Evolutionary conservation across 345 rosid genomes (phyloP).

Genomic region (Draba incana): DNA sequence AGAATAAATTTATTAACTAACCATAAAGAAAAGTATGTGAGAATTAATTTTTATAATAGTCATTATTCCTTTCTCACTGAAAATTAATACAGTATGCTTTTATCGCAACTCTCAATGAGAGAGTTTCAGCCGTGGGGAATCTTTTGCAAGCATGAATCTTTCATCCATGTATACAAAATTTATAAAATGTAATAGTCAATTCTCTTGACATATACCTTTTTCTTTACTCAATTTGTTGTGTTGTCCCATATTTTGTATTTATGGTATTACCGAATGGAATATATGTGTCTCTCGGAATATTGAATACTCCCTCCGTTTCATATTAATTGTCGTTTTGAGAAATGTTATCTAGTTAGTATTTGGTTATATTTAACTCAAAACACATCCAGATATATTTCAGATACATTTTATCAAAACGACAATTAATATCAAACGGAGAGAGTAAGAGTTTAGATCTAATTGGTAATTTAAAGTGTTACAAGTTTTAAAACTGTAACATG

Average conservation of each 20-base stretch:
- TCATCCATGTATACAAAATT: background rate
- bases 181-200: constrained; percentile 7
- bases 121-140: constrained; percentile 16
- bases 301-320: too few species aligned
- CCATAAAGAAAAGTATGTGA: background rate
- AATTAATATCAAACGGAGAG: too few species aligned
- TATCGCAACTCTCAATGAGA: background rate
- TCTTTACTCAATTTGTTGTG: constrained; percentile 15
- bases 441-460: too few species aligned
- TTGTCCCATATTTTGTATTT: background rate
- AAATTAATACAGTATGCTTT: background rate
- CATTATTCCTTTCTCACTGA: constrained; percentile 21
- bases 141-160: constrained; percentile 30
- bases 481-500: too few species aligned
- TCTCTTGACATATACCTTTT: background rate
- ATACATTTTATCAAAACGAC: too few species aligned
- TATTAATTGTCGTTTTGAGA: too few species aligned
- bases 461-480: too few species aligned
- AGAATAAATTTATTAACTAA: background rate
- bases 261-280: background rate
- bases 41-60: background rate
- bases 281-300: background rate
- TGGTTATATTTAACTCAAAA: too few species aligned
- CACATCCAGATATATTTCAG: too few species aligned
- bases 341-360: too few species aligned